Evolutionary conservation across 345 rosid species (phyloP).

Genomic region (Combretum micranthum): DNA sequence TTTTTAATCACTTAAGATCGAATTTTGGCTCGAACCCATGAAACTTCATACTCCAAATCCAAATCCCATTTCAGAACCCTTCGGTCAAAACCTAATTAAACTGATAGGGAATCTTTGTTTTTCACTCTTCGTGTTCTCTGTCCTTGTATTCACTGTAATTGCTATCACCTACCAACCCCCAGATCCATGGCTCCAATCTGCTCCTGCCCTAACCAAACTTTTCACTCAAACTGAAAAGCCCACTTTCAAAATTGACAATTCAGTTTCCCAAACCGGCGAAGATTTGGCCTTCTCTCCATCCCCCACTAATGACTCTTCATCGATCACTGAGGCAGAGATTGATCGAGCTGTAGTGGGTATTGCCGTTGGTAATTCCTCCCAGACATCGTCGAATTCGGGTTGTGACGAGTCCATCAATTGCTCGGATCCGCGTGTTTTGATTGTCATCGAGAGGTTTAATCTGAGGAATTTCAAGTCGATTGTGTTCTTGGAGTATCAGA

Average conservation of each 20-base stretch:
- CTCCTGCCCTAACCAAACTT: slow-evolving; percentile 76
- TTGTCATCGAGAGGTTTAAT: slow-evolving; percentile 74
- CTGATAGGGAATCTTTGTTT: slow-evolving; percentile 79
- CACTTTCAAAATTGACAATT: slow-evolving; percentile 67
- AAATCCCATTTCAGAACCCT: slow-evolving; percentile 54
- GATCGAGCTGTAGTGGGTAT: slow-evolving; percentile 38
- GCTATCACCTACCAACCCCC: slow-evolving; percentile 95
- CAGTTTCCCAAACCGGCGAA: slow-evolving; percentile 82
- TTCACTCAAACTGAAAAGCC: slow-evolving; percentile 74
- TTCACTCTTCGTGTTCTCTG: slow-evolving; percentile 88
- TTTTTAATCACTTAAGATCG: no score
- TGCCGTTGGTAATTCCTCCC: slow-evolving; percentile 19
- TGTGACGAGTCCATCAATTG: slow-evolving; percentile 65
- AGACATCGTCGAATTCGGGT: slow-evolving; percentile 11
- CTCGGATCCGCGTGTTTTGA: slow-evolving; percentile 69
- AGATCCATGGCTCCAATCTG: slow-evolving; percentile 97
- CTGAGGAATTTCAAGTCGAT: slow-evolving; percentile 60
- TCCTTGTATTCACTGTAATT: slow-evolving; percentile 68
- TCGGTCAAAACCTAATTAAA: slow-evolving; percentile 76
- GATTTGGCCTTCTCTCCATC: slow-evolving; percentile 34
- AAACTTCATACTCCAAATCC: slow-evolving; percentile 34
- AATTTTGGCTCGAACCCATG: slow-evolving; percentile 18
- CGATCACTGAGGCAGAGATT: slow-evolving; percentile 42
- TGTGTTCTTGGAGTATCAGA: slow-evolving; percentile 69
- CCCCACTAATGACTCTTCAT: slow-evolving; percentile 16